phyloP scores from a whole-genome alignment of 306 rosid species.

The Ormosia semicastrata region DNA sequence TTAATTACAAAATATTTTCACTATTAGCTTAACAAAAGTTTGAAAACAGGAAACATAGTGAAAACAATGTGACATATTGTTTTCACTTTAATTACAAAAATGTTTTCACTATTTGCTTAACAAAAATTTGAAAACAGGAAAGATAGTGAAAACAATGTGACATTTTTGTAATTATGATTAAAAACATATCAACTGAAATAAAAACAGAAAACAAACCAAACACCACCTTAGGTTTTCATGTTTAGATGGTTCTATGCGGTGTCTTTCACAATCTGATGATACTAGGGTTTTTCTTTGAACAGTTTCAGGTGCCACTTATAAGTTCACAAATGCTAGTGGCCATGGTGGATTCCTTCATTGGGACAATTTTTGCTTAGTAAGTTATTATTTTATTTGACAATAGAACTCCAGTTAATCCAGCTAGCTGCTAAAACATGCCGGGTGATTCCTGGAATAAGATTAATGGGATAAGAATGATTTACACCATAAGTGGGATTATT shows the following conservation, averaged over 20 bases:
- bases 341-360: conserved; percentile 93
- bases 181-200: no score
- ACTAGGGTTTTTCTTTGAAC: conserved; percentile 15
- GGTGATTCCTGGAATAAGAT: background rate
- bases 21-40: no score
- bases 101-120: no score
- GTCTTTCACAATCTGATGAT: background rate
- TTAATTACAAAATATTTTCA: no score
- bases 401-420: background rate
- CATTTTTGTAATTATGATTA: no score
- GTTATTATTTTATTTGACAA: conserved; percentile 22
- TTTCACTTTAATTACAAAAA: no score
- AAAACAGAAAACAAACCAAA: no score
- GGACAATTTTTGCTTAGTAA: conserved; percentile 65
- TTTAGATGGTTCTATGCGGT: background rate
- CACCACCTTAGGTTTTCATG: background rate
- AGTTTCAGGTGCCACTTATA: conserved; percentile 77
- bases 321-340: conserved; percentile 75
- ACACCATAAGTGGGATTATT: background rate
- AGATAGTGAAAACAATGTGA: no score
- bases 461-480: background rate
- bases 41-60: no score
- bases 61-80: no score
- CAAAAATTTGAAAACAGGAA: no score
- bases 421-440: background rate